Base-by-base conservation (phyloP, 345 rosid genomes). In the Turritis glabra region DNA sequence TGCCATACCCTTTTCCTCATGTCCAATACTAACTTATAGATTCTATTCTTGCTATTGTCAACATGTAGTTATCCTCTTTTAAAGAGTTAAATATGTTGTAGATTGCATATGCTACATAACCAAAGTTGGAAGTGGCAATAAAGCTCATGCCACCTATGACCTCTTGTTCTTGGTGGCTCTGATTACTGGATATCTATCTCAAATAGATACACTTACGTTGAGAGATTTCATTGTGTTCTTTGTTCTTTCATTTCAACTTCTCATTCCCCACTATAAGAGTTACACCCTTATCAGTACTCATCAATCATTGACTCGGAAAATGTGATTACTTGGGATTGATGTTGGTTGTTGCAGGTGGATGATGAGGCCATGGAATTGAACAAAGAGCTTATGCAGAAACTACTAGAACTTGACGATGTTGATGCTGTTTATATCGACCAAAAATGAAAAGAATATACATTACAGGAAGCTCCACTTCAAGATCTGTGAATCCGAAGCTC, bases 401-500 rank as follows among this genome's bases (percentile, higher is more conserved):
- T 93, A 65, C 94, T 93, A 5, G 97, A 93, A 66, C 94, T 91
- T 66, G 94, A 91, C 72, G 98, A 89, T 71, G 98, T 93, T 17
- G 96, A 91, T 53, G 90, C 97, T 2, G 98, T 93, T 44, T 91
- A 88, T 79, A 85, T 87, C 0, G 98, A 93, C 84, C 97, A 90
- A 82, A 83, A 84, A 69, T 88, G 84, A 86, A 47, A 48, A 29
- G 12, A 55, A 69, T 27, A 76, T 23, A 17, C 41, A 2, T 68
- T 21, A 19, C 17, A 33, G 17, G 47, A 44, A 53, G 57, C 75
- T 62, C 25, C 75, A 69, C 33, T 44, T 15, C n/a, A 56, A 18
- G 51, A 57, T 35, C 8, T 5, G 44, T 23, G 14, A 47, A 12
- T 56, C 17, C 0, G 18, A 30, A 64, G 55, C 32, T 48, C 25